phyloP scores from a whole-genome alignment of 768 basidiomycete genomes.

The Dendrothele bispora region DNA sequence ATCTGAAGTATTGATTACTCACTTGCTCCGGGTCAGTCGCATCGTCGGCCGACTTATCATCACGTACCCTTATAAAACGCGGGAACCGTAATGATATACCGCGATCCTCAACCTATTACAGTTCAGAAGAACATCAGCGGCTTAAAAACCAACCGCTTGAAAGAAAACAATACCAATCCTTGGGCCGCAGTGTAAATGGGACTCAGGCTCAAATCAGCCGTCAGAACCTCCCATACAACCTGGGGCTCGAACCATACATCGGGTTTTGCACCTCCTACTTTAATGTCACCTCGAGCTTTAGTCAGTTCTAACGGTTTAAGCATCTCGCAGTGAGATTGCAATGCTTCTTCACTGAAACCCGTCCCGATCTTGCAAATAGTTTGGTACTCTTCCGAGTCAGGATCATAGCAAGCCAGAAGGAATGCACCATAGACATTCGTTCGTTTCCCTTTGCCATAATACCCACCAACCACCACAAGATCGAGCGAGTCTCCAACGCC shows the following conservation, averaged over 20 bases:
- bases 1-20: slow-evolving; percentile 15
- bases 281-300: slow-evolving; percentile 79
- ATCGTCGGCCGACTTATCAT: slow-evolving; percentile 92
- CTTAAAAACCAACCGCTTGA: slow-evolving; percentile 5
- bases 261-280: slow-evolving; percentile 90
- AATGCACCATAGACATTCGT: slow-evolving; percentile 98
- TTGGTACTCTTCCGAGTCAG: slow-evolving; percentile 91
- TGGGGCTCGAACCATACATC: slow-evolving; percentile 98
- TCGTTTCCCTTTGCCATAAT: slow-evolving; percentile 97
- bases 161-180: slow-evolving; percentile 64
- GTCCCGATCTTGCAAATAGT: slow-evolving; percentile 99
- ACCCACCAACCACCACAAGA: slow-evolving; percentile 95
- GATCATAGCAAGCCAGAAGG: slow-evolving; percentile 94
- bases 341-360: slow-evolving; percentile 91
- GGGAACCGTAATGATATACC: slow-evolving; percentile 97
- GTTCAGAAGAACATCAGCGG: slow-evolving; percentile 6
- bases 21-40: slow-evolving; percentile 94
- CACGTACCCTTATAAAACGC: slow-evolving; percentile 87
- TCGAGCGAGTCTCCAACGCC: slow-evolving; percentile 98
- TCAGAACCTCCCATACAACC: slow-evolving; percentile 97
- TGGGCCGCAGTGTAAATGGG: slow-evolving; percentile 95
- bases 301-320: slow-evolving; percentile 76
- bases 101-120: slow-evolving; percentile 70
- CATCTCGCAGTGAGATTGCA: slow-evolving; percentile 78
- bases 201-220: slow-evolving; percentile 95